Percentiles rank a stretch among this genome's conserved stretches.
Conservation (phyloP, 768 basidiomycete species). For the Daedaleopsis nitida region DNA sequence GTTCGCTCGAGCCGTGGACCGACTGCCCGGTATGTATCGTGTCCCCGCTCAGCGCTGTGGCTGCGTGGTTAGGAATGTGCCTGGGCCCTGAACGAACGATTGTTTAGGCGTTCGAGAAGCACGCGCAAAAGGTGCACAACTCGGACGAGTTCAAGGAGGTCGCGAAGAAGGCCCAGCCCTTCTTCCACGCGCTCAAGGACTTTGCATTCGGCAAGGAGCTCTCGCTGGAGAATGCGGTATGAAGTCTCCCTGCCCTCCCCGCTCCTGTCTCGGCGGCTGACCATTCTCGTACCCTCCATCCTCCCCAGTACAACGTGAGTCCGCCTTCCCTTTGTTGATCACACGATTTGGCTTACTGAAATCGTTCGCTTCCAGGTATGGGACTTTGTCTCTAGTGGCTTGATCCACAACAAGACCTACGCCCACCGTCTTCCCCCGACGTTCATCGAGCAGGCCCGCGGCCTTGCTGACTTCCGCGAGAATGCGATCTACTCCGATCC, state of each 20-base stretch:
- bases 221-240: constrained; percentile 68
- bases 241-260: constrained; percentile 30
- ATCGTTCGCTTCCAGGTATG: constrained; percentile 49
- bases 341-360: background rate
- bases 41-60: background rate
- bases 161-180: constrained; percentile 56
- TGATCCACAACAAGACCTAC: constrained; percentile 82
- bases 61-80: too few relatives aligned
- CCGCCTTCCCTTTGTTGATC: background rate
- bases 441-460: constrained; percentile 71
- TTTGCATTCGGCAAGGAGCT: constrained; percentile 71
- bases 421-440: constrained; percentile 81
- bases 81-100: background rate
- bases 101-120: constrained; percentile 61
- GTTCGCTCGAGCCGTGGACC: constrained; percentile 83
- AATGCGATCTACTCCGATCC: constrained; percentile 68
- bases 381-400: constrained; percentile 76
- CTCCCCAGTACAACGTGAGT: constrained; percentile 72
- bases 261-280: constrained; percentile 18
- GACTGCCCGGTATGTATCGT: constrained; percentile 49
- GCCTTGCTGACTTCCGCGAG: constrained; percentile 81
- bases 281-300: background rate
- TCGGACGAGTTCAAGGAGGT: constrained; percentile 69
- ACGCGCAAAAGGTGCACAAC: constrained; percentile 58
- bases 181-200: constrained; percentile 68